These are phyloP conservation scores for Thuja plicata DNA, from an alignment of 83 land plant genomes.

Conservation along the genomic window DNA sequence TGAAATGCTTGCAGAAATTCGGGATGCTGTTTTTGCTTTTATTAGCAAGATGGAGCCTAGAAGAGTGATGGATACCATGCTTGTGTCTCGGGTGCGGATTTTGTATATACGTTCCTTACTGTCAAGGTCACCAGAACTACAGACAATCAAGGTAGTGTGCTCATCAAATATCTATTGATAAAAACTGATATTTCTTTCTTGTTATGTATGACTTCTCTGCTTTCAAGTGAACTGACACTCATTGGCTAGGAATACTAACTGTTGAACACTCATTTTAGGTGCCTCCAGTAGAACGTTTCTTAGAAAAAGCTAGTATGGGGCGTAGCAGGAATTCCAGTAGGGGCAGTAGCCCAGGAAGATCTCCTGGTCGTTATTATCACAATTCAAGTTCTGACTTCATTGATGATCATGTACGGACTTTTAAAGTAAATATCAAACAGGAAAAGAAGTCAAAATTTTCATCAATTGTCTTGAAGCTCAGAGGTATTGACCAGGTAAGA, in stretches of 20 bases:
- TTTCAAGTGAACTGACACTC: neutral
- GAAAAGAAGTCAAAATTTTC: constrained; percentile 94
- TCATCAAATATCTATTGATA: neutral
- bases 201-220: neutral
- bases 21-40: constrained; percentile 91
- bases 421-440: constrained; percentile 77
- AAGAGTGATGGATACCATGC: constrained; percentile 97
- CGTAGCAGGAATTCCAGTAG: constrained; percentile 83
- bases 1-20: constrained; percentile 98
- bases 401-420: constrained; percentile 66
- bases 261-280: constrained; percentile 44
- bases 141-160: constrained; percentile 77
- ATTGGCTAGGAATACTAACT: constrained; percentile 10
- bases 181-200: neutral
- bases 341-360: constrained; percentile 89
- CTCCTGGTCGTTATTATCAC: constrained; percentile 62
- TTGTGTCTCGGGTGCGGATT: constrained; percentile 94
- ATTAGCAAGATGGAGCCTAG: constrained; percentile 84
- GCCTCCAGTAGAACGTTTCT: constrained; percentile 82
- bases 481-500: constrained; percentile 90
- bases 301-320: constrained; percentile 71
- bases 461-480: constrained; percentile 82
- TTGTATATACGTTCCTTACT: constrained; percentile 91
- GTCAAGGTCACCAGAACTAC: constrained; percentile 86
- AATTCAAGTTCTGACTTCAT: constrained; percentile 29